phyloP scores from a whole-genome alignment of 345 rosid genomes.

The Clausena lansium region DNA sequence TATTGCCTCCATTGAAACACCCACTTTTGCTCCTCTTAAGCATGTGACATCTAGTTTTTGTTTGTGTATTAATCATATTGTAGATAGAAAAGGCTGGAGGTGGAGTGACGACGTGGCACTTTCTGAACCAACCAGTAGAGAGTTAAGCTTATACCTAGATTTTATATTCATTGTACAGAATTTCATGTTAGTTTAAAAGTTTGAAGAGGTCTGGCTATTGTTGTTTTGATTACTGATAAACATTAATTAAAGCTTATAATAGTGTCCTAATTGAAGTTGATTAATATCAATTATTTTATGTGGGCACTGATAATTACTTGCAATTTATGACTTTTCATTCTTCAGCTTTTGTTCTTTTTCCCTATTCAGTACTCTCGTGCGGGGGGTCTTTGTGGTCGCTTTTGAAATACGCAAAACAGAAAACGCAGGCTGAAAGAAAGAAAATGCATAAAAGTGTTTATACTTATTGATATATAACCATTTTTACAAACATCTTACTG shows the following conservation, averaged over 20 bases:
- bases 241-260: too few relatives aligned
- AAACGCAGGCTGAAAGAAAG: neutral
- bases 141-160: neutral
- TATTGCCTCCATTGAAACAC: neutral
- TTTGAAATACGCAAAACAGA: too few relatives aligned
- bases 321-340: neutral
- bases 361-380: neutral
- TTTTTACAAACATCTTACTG: too few relatives aligned
- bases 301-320: neutral
- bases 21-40: neutral
- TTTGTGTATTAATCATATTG: neutral
- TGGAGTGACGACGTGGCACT: conserved; percentile 25
- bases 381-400: neutral
- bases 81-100: neutral
- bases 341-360: neutral
- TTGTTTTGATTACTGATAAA: neutral
- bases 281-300: neutral
- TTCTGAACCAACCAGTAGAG: conserved; percentile 18
- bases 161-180: too few relatives aligned
- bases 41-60: neutral
- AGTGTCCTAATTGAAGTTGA: too few relatives aligned
- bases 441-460: neutral
- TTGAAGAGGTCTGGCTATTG: too few relatives aligned
- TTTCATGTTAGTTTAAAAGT: too few relatives aligned
- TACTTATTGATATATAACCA: too few relatives aligned